These are phyloP conservation scores for Passalora sequoiae DNA, from an alignment of 2,329 filamentous ascomycete genomes.

Conservation along the genomic window DNA sequence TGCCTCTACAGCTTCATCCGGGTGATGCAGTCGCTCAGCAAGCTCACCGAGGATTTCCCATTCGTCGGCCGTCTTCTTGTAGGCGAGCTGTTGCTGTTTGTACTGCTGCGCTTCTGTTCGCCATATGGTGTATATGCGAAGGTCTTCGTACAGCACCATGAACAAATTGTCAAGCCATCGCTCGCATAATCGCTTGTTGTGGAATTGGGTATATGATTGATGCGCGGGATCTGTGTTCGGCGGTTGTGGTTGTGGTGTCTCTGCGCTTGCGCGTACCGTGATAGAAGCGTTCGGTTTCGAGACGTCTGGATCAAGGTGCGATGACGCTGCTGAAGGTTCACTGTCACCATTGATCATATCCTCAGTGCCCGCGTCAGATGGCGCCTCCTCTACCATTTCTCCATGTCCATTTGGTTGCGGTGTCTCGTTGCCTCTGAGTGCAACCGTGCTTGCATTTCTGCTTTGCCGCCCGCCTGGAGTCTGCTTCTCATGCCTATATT, in stretches of 20 bases:
- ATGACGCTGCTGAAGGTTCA: slow-evolving; percentile 26
- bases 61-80: slow-evolving; percentile 93
- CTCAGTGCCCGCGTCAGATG: slow-evolving; percentile 34
- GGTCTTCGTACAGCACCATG: slow-evolving; percentile 97
- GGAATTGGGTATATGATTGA: slow-evolving; percentile 78
- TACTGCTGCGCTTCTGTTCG: slow-evolving; percentile 96
- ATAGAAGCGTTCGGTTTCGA: slow-evolving; percentile 34
- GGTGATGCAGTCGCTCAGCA: slow-evolving; percentile 86
- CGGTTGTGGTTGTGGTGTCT: slow-evolving; percentile 30
- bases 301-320: slow-evolving; percentile 32
- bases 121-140: slow-evolving; percentile 99
- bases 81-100: slow-evolving; percentile 85
- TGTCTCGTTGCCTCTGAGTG: slow-evolving; percentile 63
- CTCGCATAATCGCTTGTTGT: slow-evolving; percentile 95
- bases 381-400: slow-evolving; percentile 35
- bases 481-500: slow-evolving; percentile 86
- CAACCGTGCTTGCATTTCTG: slow-evolving; percentile 74
- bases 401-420: slow-evolving; percentile 43
- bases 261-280: slow-evolving; percentile 29
- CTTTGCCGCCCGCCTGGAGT: slow-evolving; percentile 45
- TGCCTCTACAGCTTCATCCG: slow-evolving; percentile 85
- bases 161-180: slow-evolving; percentile 97
- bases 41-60: slow-evolving; percentile 97
- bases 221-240: slow-evolving; percentile 54
- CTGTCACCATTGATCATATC: slow-evolving; percentile 26